phyloP scores from a whole-genome alignment of 176 grass and related monocot species.

The Aegilops speltoides region DNA sequence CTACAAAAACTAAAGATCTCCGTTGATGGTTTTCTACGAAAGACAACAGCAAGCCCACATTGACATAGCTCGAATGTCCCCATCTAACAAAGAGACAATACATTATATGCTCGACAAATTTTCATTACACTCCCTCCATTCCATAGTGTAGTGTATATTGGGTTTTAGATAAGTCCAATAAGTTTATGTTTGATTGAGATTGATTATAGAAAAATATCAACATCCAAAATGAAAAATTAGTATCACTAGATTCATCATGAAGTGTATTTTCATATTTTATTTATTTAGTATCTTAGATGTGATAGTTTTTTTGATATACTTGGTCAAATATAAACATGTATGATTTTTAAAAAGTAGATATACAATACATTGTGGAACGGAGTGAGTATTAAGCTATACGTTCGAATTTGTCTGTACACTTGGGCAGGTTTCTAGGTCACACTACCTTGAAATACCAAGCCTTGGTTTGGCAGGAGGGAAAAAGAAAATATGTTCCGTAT shows the following conservation, averaged over 20 bases:
- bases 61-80: not conserved
- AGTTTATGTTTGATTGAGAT: not conserved
- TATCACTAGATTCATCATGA: not conserved
- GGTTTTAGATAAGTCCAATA: not conserved
- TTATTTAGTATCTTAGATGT: not conserved
- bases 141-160: not conserved
- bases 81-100: not conserved
- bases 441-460: no score
- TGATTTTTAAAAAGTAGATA: not conserved
- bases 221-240: not conserved
- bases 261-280: not conserved
- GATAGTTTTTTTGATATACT: not conserved
- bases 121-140: not conserved
- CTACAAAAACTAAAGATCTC: no score
- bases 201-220: not conserved
- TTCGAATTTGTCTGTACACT: no score
- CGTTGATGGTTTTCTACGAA: no score
- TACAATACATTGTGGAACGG: no score
- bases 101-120: not conserved
- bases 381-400: no score
- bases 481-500: no score
- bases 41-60: not conserved
- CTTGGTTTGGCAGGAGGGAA: no score
- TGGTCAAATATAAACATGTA: not conserved
- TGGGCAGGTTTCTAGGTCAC: no score